Base-by-base conservation (phyloP, 495 filamentous ascomycete genomes). In the Acidomyces sp. region DNA sequence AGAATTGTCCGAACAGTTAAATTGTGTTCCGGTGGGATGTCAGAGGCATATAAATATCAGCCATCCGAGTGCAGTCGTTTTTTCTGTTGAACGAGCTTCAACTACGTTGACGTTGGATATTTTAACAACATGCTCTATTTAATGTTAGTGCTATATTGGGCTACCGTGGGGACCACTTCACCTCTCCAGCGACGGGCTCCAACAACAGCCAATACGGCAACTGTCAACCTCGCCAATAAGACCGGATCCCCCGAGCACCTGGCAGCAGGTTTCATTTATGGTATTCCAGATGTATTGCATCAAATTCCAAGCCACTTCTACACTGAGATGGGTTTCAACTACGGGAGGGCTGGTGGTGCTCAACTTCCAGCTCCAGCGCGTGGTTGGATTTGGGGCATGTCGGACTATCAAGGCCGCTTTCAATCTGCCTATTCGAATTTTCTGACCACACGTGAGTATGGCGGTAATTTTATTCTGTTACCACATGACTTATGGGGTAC, bases 401-500 rank as follows among this genome's bases (percentile, higher is more conserved):
- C 42, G 1, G 56, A 58, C 28, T 62, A 64, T 38, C 23, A 52
- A 39, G 50, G 43, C 2, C 62, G 65, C 10, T 55, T 68, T 24
- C 31, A 56, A 15, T 63, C 60, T 3, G 55, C 58, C 1, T 39
- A 63, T 9, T 62, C 54, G 20, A 64, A 68, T 41, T 68, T 62
- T 32, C 36, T 51, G 9, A 62, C 56, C 4, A 39, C 52, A 3
- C 60, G 61, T 19, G 50, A 58, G 30, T 56, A 60, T 32, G 55
- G 52, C 21, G 65, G 51, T 7, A 43, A 43, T 12, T 68, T 65
- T 32, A 60, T 64, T 23, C 35, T 68, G 7, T 49, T 68, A 1
- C 53, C 53, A 1, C 61, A 65, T 34, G 65, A 66, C 45, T 38
- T 69, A 1, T 67, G 62, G 61, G 65, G 65, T 11, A 53, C 60